These are phyloP conservation scores for Pseudogymnoascus sp. DNA, from an alignment of 2,329 filamentous ascomycete species.

Conservation along the genomic window DNA sequence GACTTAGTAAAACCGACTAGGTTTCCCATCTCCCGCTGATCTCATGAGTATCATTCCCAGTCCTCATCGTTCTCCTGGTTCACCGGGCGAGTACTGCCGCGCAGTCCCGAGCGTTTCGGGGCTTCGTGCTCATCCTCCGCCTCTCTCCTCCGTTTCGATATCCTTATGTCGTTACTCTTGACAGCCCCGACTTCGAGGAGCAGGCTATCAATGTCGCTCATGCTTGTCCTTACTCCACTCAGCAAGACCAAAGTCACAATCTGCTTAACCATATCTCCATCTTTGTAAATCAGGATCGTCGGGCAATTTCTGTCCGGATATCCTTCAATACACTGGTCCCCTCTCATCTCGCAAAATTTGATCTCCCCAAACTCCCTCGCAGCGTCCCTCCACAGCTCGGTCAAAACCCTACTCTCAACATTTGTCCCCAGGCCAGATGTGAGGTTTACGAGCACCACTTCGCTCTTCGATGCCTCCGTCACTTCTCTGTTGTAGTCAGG, in stretches of 20 bases:
- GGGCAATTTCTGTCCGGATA: conserved; percentile 94
- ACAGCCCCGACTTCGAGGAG: conserved; percentile 77
- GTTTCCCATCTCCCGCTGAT: background rate
- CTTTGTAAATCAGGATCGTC: conserved; percentile 84
- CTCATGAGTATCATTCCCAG: conserved; percentile 38
- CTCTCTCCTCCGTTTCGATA: conserved; percentile 34
- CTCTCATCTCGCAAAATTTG: conserved; percentile 95
- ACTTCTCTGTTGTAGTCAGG: conserved; percentile 87
- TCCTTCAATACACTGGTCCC: conserved; percentile 86
- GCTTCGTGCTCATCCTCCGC: conserved; percentile 26
- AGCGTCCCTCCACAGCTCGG: conserved; percentile 77
- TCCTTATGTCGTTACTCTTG: conserved; percentile 66
- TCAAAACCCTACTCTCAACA: conserved; percentile 72
- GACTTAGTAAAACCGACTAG: background rate
- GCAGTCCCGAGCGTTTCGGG: conserved; percentile 23
- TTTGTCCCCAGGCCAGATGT: conserved; percentile 72
- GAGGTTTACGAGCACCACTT: conserved; percentile 66
- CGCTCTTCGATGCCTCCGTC: conserved; percentile 74
- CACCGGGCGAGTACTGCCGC: conserved; percentile 18
- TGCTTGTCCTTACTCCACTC: conserved; percentile 59
- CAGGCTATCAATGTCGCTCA: conserved; percentile 70
- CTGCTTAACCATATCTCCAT: conserved; percentile 86
- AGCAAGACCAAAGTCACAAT: conserved; percentile 80
- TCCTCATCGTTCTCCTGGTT: conserved; percentile 37
- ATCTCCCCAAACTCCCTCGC: conserved; percentile 83